Evolutionary conservation across 176 grass and related monocot species (phyloP).

Genomic region (Paspalum vaginatum): DNA sequence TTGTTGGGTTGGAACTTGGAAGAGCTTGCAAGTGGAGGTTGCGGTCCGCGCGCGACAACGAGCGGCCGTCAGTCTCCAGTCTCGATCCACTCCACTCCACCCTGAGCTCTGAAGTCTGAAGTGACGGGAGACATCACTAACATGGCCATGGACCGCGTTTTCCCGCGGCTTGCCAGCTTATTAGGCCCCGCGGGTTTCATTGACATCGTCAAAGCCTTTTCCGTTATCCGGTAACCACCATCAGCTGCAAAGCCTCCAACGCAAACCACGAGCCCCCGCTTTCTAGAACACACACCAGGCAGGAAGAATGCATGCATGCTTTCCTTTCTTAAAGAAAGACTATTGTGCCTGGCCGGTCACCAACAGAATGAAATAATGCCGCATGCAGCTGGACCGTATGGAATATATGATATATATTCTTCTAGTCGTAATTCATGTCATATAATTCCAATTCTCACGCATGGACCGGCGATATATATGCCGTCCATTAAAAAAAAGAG

Average conservation of each 20-base stretch:
- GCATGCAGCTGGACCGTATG: too few species aligned
- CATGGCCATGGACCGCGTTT: not conserved
- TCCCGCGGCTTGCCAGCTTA: slow-evolving; percentile 48
- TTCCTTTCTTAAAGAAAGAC: not conserved
- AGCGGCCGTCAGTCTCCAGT: not conserved
- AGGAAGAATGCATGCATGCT: not conserved
- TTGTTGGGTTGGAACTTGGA: not conserved
- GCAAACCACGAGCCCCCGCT: not conserved
- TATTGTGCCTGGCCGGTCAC: not conserved
- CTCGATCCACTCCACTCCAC: too few species aligned
- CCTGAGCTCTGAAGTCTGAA: slow-evolving; percentile 17
- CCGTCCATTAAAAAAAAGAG: too few species aligned
- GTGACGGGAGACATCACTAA: slow-evolving; percentile 29
- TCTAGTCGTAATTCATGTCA: not conserved
- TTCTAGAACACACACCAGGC: not conserved
- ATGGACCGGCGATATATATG: not conserved
- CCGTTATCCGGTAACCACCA: not conserved
- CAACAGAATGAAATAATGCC: not conserved
- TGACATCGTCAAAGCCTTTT: slow-evolving; percentile 48
- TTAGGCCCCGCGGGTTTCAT: not conserved
- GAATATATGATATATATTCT: too few species aligned
- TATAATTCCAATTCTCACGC: not conserved
- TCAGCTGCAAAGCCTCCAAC: not conserved
- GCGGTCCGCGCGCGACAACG: slow-evolving; percentile 6
- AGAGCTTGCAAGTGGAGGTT: not conserved